Conservation (phyloP, 768 basidiomycete species). For the Naematelia encephala region DNA sequence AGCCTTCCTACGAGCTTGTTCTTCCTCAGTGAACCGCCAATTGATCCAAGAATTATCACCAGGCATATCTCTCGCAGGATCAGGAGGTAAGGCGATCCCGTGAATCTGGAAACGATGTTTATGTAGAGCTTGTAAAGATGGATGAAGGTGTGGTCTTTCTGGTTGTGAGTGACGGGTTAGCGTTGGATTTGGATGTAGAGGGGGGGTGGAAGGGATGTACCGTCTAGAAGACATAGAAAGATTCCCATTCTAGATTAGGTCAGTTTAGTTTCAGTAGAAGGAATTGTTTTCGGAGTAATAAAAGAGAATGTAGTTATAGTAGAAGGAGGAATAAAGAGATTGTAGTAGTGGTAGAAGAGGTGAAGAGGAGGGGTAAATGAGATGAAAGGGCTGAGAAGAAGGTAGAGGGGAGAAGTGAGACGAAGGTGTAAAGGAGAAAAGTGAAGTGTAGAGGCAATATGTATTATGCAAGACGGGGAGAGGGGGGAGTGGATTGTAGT, state of each 20-base stretch:
- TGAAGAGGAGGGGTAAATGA: no score
- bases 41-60: conserved; percentile 29
- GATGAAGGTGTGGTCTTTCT: conserved; percentile 38
- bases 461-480: no score
- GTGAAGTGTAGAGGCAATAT: no score
- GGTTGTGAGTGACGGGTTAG: neutral
- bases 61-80: conserved; percentile 25
- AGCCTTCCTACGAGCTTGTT: conserved; percentile 28
- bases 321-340: no score
- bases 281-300: no score
- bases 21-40: conserved; percentile 36
- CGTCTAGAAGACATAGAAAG: conserved; percentile 35
- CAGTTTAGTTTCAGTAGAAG: no score
- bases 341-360: no score
- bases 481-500: no score
- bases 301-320: no score
- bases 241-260: conserved; percentile 40
- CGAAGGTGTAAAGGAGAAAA: neutral
- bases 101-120: conserved; percentile 31
- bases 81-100: conserved; percentile 22
- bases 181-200: no score
- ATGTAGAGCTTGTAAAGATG: conserved; percentile 28
- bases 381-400: no score
- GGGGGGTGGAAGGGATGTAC: no score
- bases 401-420: neutral